Percentiles rank a stretch among this genome's conserved stretches.
Evolutionary conservation across 768 basidiomycete species (phyloP).

Genomic region (Agrocybe chaxingu): DNA sequence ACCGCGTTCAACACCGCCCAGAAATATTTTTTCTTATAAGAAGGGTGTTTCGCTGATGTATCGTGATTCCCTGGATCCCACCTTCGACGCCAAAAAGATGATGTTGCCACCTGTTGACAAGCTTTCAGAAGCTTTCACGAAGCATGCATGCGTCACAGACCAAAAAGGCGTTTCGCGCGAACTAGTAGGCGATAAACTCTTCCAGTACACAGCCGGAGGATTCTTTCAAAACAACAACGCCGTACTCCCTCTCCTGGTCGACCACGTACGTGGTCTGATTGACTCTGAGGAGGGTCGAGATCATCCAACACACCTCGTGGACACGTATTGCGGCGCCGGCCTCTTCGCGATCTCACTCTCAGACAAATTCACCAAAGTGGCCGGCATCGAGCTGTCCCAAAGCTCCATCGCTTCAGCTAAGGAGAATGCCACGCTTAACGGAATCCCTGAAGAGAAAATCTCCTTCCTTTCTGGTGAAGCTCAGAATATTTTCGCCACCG

Average conservation of each 20-base stretch:
- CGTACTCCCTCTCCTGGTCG: conserved; percentile 79
- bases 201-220: conserved; percentile 82
- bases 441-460: conserved; percentile 52
- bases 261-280: conserved; percentile 77
- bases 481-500: conserved; percentile 74
- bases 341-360: conserved; percentile 86
- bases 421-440: conserved; percentile 64
- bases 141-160: conserved; percentile 80
- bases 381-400: conserved; percentile 83
- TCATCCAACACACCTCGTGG: conserved; percentile 82
- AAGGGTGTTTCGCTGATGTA: conserved; percentile 88
- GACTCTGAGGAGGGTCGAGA: conserved; percentile 31
- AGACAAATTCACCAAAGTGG: conserved; percentile 66
- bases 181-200: conserved; percentile 73
- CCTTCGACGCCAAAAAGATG: conserved; percentile 17
- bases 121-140: conserved; percentile 38
- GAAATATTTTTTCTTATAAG: conserved; percentile 78
- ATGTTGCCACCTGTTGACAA: conserved; percentile 28
- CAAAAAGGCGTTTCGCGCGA: conserved; percentile 82
- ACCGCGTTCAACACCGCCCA: conserved; percentile 25
- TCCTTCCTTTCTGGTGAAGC: conserved; percentile 82
- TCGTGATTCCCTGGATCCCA: conserved; percentile 67
- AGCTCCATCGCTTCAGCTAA: conserved; percentile 70
- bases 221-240: conserved; percentile 99
- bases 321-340: conserved; percentile 91